A percentile compares a stretch with the other conserved stretches of the same genome.
Evolutionary conservation across 768 basidiomycete genomes (phyloP).

Genomic region (Tulasnella sp.): DNA sequence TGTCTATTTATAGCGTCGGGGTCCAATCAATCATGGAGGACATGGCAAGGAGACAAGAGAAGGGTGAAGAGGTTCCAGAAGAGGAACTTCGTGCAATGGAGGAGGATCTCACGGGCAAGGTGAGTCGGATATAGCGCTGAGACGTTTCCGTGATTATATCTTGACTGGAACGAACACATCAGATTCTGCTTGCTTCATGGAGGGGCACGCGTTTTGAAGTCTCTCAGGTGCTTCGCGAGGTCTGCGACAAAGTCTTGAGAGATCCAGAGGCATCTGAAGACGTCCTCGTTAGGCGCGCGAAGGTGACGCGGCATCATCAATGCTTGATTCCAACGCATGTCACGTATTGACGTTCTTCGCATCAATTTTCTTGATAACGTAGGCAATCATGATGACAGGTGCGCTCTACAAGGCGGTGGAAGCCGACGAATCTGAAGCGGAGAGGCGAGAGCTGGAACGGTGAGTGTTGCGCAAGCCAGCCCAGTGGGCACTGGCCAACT

Average conservation of each 20-base stretch:
- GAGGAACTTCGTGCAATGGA: conserved; percentile 79
- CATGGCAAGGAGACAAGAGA: conserved; percentile 81
- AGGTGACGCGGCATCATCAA: conserved; percentile 35
- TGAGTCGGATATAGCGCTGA: conserved; percentile 23
- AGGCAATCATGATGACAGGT: conserved; percentile 83
- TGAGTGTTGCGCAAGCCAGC: conserved; percentile 29
- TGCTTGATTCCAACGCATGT: too few relatives aligned
- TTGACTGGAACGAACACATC: neutral
- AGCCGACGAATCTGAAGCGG: conserved; percentile 88
- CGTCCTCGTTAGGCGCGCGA: conserved; percentile 70
- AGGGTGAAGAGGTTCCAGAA: conserved; percentile 69
- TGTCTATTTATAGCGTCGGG: conserved; percentile 36
- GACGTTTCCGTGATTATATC: neutral
- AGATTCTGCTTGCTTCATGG: conserved; percentile 97
- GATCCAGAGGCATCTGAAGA: conserved; percentile 62
- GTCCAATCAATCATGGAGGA: conserved; percentile 79
- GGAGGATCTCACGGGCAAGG: conserved; percentile 88
- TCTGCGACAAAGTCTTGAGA: conserved; percentile 75
- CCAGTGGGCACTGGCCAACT: conserved; percentile 6
- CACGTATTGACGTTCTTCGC: neutral
- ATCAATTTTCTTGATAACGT: neutral
- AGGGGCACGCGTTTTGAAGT: conserved; percentile 94
- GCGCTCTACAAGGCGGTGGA: conserved; percentile 75
- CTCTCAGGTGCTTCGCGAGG: conserved; percentile 76
- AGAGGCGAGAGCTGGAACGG: conserved; percentile 90